Evolutionary conservation across 2,329 filamentous ascomycete species (phyloP), one percentile per base, ranked within the genome.

Genomic region (Cladobotryum mycophilum): DNA sequence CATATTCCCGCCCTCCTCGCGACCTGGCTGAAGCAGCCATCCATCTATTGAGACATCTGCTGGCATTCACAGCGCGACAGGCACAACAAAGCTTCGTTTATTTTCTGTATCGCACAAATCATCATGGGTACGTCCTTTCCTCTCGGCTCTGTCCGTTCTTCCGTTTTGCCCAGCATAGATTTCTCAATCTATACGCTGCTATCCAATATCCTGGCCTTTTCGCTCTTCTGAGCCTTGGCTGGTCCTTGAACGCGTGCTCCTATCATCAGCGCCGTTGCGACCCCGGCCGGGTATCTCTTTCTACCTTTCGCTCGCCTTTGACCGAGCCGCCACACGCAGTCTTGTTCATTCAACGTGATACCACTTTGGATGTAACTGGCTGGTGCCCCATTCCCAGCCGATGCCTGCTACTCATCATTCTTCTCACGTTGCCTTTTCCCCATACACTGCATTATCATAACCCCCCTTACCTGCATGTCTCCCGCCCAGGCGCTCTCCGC

Each of bases 381-480:
- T 56, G 20, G 20, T 20, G 56, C 58, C 57, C 62, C 61, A 57
- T 62, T 60, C 57, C 60, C 61, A 56, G 49, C 59, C 61, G 56
- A 60, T 55, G 57, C 61, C 52, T 55, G 57, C 56, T 58, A 56
- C 52, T 53, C 54, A 55, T 55, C 61, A 54, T 62, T 59, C 59
- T 58, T 60, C 58, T 64, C 61, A 57, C 59, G 59, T 63, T 60
- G 55, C 60, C 60, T 60, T 63, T 41, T 60, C 61, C 60, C 57
- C 55, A 59, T 62, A 54, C 60, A 59, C 57, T 66, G 64, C 57
- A 65, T 67, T 64, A 61, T 65, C 61, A 58, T 53, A 61, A 61
- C 63, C 70, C 67, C 66, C 67, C 67, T 66, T 67, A 70, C 64
- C 64, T 73, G 70, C 71, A 72, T 73, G 65, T 70, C 65, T 67